Conservation (phyloP, 805 yeast species). For the Candida verbasci region DNA sequence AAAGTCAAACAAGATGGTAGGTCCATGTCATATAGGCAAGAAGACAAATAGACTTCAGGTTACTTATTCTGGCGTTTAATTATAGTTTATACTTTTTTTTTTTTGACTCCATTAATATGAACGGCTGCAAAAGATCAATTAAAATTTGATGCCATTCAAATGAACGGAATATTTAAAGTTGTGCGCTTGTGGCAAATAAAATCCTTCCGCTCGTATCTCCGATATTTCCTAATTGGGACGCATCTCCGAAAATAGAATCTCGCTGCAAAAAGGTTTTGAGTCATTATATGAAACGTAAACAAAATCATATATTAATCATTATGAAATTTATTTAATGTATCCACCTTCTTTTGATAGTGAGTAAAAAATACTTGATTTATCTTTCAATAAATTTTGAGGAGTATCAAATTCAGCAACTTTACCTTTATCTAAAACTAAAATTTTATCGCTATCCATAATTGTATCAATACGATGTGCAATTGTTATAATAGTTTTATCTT, state of each 20-base stretch:
- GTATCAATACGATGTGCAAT: conserved; percentile 42
- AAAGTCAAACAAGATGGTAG: no score
- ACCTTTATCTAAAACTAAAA: conserved; percentile 36
- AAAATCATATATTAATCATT: conserved; percentile 9
- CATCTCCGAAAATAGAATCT: no score
- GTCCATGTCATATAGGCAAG: no score
- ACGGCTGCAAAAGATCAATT: no score
- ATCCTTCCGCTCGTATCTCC: no score
- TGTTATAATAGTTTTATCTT: conserved; percentile 35
- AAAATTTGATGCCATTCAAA: not conserved
- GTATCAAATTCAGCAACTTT: conserved; percentile 33
- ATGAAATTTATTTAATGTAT: conserved; percentile 1
- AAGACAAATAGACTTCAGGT: no score
- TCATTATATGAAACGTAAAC: no score
- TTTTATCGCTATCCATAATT: conserved; percentile 37
- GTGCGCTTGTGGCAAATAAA: no score
- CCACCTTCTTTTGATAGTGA: conserved; percentile 39
- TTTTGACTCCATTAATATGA: no score
- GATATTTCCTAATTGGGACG: no score
- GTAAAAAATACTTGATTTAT: conserved; percentile 27
- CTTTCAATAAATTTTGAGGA: conserved; percentile 27
- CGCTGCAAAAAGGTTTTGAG: no score
- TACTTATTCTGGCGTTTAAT: no score
- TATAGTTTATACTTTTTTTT: not conserved
- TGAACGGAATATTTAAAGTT: not conserved